Percentiles rank a stretch among this genome's conserved stretches.
These are phyloP conservation scores for Corylus heterophylla DNA, from an alignment of 306 rosid genomes.

Conservation along the genomic window DNA sequence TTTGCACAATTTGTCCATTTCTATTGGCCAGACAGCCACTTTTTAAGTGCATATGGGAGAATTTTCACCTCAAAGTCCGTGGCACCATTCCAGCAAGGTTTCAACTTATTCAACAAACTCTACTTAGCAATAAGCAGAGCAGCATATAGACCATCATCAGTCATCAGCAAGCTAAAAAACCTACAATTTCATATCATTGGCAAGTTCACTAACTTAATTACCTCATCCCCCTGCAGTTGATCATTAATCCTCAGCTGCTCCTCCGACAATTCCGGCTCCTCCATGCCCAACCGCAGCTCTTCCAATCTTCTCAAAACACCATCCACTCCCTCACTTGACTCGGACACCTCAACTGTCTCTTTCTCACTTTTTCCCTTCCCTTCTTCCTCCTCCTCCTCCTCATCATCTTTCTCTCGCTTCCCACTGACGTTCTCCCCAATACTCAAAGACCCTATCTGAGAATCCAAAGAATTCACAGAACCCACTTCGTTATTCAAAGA, in stretches of 20 bases:
- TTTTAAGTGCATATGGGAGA: not conserved
- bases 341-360: conserved; percentile 13
- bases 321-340: conserved; percentile 33
- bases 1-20: too few species aligned
- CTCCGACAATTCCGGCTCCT: conserved; percentile 56
- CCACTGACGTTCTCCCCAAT: conserved; percentile 13
- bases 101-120: not conserved
- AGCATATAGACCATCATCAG: not conserved
- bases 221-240: conserved; percentile 88
- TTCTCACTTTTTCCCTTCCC: conserved; percentile 7
- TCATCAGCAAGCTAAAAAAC: not conserved
- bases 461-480: conserved; percentile 6
- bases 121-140: not conserved
- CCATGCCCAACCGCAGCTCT: conserved; percentile 29
- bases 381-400: not conserved
- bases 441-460: conserved; percentile 27
- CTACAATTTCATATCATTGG: not conserved
- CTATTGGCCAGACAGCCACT: not conserved
- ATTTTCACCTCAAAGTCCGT: not conserved
- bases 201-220: conserved; percentile 11
- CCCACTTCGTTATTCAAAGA: conserved; percentile 25
- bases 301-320: conserved; percentile 42
- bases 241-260: conserved; percentile 64
- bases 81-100: not conserved
- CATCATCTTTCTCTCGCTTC: conserved; percentile 11